A percentile compares a stretch with the other conserved stretches of the same genome.
These are phyloP conservation scores for Cytospora chrysosperma DNA, from an alignment of 2,329 filamentous ascomycete genomes.

Conservation along the genomic window DNA sequence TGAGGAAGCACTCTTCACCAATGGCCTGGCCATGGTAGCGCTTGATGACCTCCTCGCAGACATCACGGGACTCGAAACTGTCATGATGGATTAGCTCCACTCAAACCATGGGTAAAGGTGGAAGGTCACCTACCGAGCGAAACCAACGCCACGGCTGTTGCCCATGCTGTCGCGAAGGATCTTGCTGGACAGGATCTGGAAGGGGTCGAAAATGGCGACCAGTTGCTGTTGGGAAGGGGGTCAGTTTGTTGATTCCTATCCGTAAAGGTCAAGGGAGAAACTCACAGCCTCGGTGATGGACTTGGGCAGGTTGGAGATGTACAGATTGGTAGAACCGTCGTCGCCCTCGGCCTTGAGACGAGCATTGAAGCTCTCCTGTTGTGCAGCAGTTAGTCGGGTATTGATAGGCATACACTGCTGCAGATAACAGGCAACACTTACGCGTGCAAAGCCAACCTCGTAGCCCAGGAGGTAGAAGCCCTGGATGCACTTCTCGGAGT, in stretches of 20 bases:
- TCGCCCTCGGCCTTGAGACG: conserved; percentile 96
- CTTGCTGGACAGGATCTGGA: conserved; percentile 87
- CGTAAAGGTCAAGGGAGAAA: conserved; percentile 26
- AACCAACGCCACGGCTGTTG: conserved; percentile 94
- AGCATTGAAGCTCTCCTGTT: conserved; percentile 93
- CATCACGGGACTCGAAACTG: conserved; percentile 85
- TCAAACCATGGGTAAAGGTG: conserved; percentile 24
- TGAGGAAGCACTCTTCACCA: conserved; percentile 75
- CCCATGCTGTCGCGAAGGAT: conserved; percentile 90
- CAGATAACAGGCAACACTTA: conserved; percentile 43
- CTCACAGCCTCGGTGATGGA: conserved; percentile 85
- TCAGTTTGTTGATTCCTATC: conserved; percentile 25
- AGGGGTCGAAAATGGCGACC: conserved; percentile 74
- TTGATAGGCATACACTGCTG: neutral
- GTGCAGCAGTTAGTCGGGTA: neutral
- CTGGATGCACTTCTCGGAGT: conserved; percentile 94
- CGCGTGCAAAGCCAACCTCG: conserved; percentile 94
- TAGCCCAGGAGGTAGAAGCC: conserved; percentile 94
- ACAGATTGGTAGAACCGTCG: conserved; percentile 86
- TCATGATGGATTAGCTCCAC: conserved; percentile 22
- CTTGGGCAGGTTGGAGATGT: conserved; percentile 95
- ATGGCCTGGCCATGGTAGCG: conserved; percentile 79
- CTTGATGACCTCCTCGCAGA: conserved; percentile 86
- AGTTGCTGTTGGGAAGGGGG: conserved; percentile 61
- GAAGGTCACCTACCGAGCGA: conserved; percentile 71